Evolutionary conservation across 495 filamentous ascomycete genomes (phyloP).

Genomic region (Aspergillus nanangensis): DNA sequence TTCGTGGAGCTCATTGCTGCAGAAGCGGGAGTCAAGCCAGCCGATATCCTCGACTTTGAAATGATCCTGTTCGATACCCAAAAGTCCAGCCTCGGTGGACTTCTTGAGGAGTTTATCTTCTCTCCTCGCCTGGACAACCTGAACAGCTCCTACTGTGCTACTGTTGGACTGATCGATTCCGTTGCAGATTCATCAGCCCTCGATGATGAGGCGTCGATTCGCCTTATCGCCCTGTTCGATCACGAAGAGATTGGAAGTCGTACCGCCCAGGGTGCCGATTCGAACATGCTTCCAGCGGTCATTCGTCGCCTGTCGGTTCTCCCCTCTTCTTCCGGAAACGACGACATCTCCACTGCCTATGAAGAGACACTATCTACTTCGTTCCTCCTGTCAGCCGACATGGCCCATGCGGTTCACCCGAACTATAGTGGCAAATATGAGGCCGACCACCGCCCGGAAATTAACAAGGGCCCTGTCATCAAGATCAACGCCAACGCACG

Average conservation of each 20-base stretch:
- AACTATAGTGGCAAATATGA: slow-evolving; percentile 95
- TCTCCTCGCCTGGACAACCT: slow-evolving; percentile 91
- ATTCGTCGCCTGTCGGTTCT: slow-evolving; percentile 83
- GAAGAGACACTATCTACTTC: slow-evolving; percentile 91
- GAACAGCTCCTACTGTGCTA: slow-evolving; percentile 88
- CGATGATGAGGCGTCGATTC: slow-evolving; percentile 73
- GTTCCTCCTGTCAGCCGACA: slow-evolving; percentile 94
- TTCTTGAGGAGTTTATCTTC: slow-evolving; percentile 93
- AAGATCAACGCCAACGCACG: slow-evolving; percentile 97
- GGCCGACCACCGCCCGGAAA: slow-evolving; percentile 79
- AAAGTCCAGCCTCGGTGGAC: slow-evolving; percentile 77
- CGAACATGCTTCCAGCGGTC: slow-evolving; percentile 84
- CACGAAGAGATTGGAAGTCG: slow-evolving; percentile 95
- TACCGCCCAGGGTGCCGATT: slow-evolving; percentile 90
- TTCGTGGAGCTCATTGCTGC: slow-evolving; percentile 82
- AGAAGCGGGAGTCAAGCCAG: slow-evolving; percentile 61
- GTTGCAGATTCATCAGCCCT: slow-evolving; percentile 57
- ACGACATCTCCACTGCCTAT: slow-evolving; percentile 69
- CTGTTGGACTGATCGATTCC: slow-evolving; percentile 76
- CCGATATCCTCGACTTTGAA: slow-evolving; percentile 88
- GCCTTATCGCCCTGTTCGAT: slow-evolving; percentile 88
- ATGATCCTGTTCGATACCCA: slow-evolving; percentile 95
- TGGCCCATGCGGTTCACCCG: slow-evolving; percentile 92
- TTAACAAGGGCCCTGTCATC: slow-evolving; percentile 94
- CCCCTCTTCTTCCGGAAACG: slow-evolving; percentile 42